Evolutionary conservation across 108 stramenopile species (phyloP).

Genomic region (Pseudonitzschia delicatissima): DNA sequence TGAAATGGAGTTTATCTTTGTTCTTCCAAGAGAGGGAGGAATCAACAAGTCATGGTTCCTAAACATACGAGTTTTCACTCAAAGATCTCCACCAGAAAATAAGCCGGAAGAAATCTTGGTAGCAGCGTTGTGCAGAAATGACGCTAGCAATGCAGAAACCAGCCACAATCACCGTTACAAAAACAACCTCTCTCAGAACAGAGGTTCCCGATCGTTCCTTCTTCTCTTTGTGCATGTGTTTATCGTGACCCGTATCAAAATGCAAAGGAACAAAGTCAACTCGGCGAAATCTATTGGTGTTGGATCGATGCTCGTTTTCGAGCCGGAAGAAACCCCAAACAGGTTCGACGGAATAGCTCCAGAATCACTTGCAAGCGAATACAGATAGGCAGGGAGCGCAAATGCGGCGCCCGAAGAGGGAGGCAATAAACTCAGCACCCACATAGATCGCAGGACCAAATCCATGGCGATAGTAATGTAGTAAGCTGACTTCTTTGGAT

Average conservation of each 20-base stretch:
- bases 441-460: constrained; percentile 83
- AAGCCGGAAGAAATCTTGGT: too few species aligned
- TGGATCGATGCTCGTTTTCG: constrained; percentile 87
- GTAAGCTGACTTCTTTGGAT: constrained; percentile 62
- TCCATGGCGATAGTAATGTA: constrained; percentile 57
- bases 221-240: constrained; percentile 71
- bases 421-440: constrained; percentile 85
- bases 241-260: constrained; percentile 73
- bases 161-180: constrained; percentile 59
- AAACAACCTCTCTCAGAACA: constrained; percentile 70
- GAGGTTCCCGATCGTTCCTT: constrained; percentile 60
- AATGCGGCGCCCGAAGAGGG: constrained; percentile 76
- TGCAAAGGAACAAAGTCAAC: constrained; percentile 87
- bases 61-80: too few species aligned
- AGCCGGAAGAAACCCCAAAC: constrained; percentile 91
- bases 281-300: constrained; percentile 74
- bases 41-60: too few species aligned
- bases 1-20: too few species aligned
- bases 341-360: constrained; percentile 83
- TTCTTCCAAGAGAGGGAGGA: too few species aligned
- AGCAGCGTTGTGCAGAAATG: constrained; percentile 71
- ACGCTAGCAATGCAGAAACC: constrained; percentile 68
- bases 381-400: constrained; percentile 79
- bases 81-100: too few species aligned
- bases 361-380: constrained; percentile 72